Evolutionary conservation across 2,329 filamentous ascomycete genomes (phyloP), one percentile per base, ranked within the genome.

Genomic region (Fusarium pininemorale): DNA sequence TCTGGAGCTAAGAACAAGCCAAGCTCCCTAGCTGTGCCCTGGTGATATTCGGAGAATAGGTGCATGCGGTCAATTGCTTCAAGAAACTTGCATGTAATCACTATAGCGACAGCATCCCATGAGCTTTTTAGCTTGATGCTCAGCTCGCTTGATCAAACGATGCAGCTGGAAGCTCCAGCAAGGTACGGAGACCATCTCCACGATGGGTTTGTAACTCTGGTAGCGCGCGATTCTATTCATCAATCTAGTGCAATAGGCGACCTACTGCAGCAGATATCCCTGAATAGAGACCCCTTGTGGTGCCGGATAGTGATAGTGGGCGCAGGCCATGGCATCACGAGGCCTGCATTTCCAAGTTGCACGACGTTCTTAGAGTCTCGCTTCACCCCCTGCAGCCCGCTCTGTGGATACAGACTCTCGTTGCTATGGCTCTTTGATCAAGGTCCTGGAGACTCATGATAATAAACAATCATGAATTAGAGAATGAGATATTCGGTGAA

Each of bases 331-430:
- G 28, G 60, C 72, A 75, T 74, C 72, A 74, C 72, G 68, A 69
- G 72, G 72, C 72, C 65, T 75, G 68, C 72, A 75, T 74, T 69
- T 73, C 45, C 72, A 69, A 74, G 72, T 75, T 74, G 54, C 58
- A 66, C 72, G 48, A 73, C 55, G 57, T 70, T 56, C 55, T 51
- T 50, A 63, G 63, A 55, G 39, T 60, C 64, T 75, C 64, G 69
- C 72, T 75, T 75, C 60, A 75, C 69, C 72, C 71, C 72, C 65
- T 73, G 72, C 41, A 72, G 44, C 62, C 65, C 69, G 72, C 72
- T 66, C 44, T 63, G 72, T 75, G 72, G 72, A 68, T 73, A 63
- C 50, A 53, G 32, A 30, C 35, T 44, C 55, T 73, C 48, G 72
- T 75, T 75, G 72, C 72, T 65, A 38, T 75, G 51, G 72, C 55